A percentile compares a stretch with the other conserved stretches of the same genome.
Evolutionary conservation across 164 flowering plant species (phyloP).

Genomic region (Cinnamomum chago): DNA sequence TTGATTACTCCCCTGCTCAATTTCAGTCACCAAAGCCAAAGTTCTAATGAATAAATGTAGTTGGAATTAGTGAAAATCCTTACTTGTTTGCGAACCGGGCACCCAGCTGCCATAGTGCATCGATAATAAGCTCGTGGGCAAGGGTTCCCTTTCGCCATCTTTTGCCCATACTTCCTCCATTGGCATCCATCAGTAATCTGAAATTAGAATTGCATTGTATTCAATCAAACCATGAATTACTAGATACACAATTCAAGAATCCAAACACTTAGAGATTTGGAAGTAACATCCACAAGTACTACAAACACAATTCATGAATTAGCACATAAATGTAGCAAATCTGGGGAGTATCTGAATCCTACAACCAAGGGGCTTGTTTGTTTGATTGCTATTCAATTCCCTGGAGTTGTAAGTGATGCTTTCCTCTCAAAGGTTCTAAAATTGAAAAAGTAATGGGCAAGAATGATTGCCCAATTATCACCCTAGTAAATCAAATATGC

Average conservation of each 20-base stretch:
- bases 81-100: constrained; percentile 87
- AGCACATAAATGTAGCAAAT: too few species aligned
- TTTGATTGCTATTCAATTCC: too few species aligned
- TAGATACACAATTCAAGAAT: background rate
- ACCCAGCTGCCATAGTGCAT: constrained; percentile 92
- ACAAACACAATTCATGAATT: background rate
- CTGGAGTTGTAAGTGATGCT: too few species aligned
- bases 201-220: background rate
- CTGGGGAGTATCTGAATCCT: too few species aligned
- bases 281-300: too few species aligned
- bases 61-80: background rate
- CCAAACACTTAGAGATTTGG: too few species aligned
- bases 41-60: too few species aligned
- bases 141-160: constrained; percentile 93
- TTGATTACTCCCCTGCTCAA: background rate
- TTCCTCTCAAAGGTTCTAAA: too few species aligned
- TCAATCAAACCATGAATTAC: background rate
- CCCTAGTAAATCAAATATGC: too few species aligned
- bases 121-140: constrained; percentile 94
- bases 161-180: constrained; percentile 95
- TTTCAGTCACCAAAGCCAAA: background rate
- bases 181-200: constrained; percentile 92
- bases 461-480: too few species aligned
- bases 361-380: too few species aligned
- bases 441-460: too few species aligned